Evolutionary conservation across 1,139 yeast species (phyloP).

Genomic region (Zygoascus hellenicus): DNA sequence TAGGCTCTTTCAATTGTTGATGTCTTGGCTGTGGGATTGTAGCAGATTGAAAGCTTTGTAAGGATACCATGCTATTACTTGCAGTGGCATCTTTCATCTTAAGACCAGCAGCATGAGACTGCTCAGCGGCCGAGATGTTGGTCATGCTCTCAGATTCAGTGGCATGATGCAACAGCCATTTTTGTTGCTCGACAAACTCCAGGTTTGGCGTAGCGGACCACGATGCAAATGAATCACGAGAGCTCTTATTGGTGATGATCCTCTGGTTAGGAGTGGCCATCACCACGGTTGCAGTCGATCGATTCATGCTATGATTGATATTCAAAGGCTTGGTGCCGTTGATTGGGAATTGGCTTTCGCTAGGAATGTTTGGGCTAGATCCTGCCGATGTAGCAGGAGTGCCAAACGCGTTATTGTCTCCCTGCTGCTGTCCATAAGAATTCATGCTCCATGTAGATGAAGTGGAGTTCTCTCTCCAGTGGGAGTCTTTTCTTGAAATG

Average conservation of each 20-base stretch:
- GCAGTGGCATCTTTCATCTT: background rate
- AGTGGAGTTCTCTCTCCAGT: conserved; percentile 12
- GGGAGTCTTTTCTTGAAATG: background rate
- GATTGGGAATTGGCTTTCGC: background rate
- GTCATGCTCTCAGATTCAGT: background rate
- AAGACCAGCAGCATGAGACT: background rate
- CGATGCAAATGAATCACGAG: conserved; percentile 22
- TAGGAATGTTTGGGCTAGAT: background rate
- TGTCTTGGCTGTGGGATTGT: background rate
- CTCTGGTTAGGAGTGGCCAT: conserved; percentile 1
- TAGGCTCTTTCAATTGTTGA: background rate
- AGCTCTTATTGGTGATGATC: conserved; percentile 13
- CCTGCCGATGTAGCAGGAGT: conserved; percentile 7
- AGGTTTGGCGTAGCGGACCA: conserved; percentile 22
- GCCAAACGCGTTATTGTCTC: background rate
- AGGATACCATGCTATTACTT: too few relatives aligned
- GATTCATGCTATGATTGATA: conserved; percentile 2
- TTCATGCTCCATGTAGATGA: conserved; percentile 5
- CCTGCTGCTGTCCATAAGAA: background rate
- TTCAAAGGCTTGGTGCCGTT: background rate
- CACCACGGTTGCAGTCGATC: conserved; percentile 2
- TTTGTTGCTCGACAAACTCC: conserved; percentile 25
- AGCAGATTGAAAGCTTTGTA: background rate
- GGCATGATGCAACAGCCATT: conserved; percentile 18
- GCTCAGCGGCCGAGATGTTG: background rate